phyloP scores from a whole-genome alignment of 805 yeast species.

The Candida mattraensis region DNA sequence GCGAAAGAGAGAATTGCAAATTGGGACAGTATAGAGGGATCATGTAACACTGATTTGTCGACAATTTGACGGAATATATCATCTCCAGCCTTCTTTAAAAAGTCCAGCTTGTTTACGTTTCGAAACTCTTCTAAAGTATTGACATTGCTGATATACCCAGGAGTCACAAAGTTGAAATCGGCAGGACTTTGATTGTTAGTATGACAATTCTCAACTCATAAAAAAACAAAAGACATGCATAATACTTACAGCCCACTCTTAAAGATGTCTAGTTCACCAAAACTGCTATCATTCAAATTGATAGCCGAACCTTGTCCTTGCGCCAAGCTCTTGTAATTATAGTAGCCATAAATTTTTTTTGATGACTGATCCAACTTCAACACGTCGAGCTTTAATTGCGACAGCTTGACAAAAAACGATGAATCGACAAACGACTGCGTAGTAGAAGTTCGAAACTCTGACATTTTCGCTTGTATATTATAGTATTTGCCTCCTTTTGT shows the following conservation, averaged over 20 bases:
- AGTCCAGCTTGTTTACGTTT: conserved; percentile 56
- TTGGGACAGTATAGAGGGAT: conserved; percentile 41
- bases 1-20: conserved; percentile 69
- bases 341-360: conserved; percentile 42
- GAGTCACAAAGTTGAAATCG: conserved; percentile 23
- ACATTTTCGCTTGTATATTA: conserved; percentile 15
- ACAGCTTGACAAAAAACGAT: conserved; percentile 76
- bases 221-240: no score
- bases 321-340: conserved; percentile 31
- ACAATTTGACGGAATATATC: conserved; percentile 27
- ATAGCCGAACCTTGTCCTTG: conserved; percentile 33
- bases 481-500: background rate
- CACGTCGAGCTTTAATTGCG: conserved; percentile 71
- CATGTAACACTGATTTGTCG: conserved; percentile 34
- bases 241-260: conserved; percentile 21
- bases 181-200: conserved; percentile 12
- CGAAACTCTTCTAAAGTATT: conserved; percentile 90
- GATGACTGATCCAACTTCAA: conserved; percentile 60
- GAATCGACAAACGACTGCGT: conserved; percentile 79
- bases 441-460: conserved; percentile 49
- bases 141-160: conserved; percentile 51
- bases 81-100: conserved; percentile 44
- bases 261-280: conserved; percentile 19
- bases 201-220: no score
- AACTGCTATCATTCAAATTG: conserved; percentile 35